These are phyloP conservation scores for Westerdykella ornata DNA, from an alignment of 2,329 filamentous ascomycete genomes.

Conservation along the genomic window DNA sequence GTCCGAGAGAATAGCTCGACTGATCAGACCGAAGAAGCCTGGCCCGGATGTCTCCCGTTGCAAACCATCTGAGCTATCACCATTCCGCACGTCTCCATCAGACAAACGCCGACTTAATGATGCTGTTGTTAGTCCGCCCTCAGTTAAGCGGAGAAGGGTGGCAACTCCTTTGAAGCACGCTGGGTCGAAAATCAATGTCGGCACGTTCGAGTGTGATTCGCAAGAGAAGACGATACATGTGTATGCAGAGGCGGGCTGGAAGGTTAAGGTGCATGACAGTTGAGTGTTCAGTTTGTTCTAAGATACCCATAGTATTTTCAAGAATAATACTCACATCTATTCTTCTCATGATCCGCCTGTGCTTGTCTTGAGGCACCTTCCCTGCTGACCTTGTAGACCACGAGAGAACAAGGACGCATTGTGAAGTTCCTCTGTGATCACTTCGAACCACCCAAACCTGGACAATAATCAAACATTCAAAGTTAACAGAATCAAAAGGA, in stretches of 20 bases:
- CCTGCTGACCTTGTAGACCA: no score
- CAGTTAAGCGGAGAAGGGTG: constrained; percentile 13
- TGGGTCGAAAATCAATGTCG: constrained; percentile 9
- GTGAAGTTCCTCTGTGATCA: no score
- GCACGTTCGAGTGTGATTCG: constrained; percentile 14
- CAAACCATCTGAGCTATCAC: neutral
- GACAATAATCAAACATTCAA: no score
- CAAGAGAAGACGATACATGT: constrained; percentile 14
- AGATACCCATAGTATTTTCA: no score
- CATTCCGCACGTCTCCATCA: neutral
- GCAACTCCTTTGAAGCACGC: constrained; percentile 10
- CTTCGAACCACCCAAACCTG: no score
- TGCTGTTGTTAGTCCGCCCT: constrained; percentile 14
- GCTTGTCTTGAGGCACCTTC: no score
- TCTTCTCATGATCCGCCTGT: no score
- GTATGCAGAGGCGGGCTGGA: constrained; percentile 13
- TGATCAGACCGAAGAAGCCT: neutral
- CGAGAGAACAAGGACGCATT: no score
- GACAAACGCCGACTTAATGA: constrained; percentile 5
- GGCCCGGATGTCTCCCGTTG: neutral
- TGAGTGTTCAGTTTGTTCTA: no score
- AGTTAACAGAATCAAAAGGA: no score
- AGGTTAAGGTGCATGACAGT: constrained; percentile 12
- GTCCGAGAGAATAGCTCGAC: constrained; percentile 6
- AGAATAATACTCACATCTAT: no score